A percentile compares a stretch with the other conserved stretches of the same genome.
Evolutionary conservation across 2,329 filamentous ascomycete species (phyloP).

Genomic region (Cladophialophora immunda): DNA sequence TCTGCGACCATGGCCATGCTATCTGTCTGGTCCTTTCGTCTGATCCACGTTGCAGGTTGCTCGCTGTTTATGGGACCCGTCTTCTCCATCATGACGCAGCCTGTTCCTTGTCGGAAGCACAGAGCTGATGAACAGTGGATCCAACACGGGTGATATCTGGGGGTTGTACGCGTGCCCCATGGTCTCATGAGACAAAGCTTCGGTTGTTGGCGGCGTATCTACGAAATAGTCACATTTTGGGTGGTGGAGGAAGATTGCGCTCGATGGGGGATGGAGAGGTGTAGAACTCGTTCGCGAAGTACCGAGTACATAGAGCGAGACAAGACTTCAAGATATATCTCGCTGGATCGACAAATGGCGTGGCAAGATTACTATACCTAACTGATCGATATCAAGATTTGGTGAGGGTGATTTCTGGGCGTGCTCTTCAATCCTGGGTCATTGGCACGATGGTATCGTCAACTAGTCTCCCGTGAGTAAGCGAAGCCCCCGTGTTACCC

Average conservation of each 20-base stretch:
- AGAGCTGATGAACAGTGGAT: neutral
- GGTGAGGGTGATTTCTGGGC: neutral
- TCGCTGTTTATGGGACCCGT: constrained; percentile 3
- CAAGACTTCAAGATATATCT: constrained; percentile 10
- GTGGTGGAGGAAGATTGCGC: neutral
- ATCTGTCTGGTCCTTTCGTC: constrained; percentile 32
- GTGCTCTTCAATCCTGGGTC: neutral
- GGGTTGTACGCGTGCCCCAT: neutral
- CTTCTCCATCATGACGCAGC: constrained; percentile 13
- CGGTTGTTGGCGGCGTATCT: constrained; percentile 15
- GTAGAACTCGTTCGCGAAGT: neutral
- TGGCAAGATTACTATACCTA: constrained; percentile 10
- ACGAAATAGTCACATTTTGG: constrained; percentile 3
- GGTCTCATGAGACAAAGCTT: constrained; percentile 11
- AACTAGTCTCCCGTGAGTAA: constrained; percentile 15
- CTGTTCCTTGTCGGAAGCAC: neutral
- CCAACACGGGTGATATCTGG: neutral
- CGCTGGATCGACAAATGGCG: constrained; percentile 8
- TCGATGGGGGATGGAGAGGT: neutral
- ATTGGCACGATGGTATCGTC: neutral
- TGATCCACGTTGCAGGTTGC: constrained; percentile 23
- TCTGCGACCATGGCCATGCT: constrained; percentile 11
- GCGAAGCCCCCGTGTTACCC: constrained; percentile 9
- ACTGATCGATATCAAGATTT: neutral
- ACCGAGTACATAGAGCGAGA: neutral